Conservation (phyloP, 129 eudicot species). For the Logfia minima region DNA sequence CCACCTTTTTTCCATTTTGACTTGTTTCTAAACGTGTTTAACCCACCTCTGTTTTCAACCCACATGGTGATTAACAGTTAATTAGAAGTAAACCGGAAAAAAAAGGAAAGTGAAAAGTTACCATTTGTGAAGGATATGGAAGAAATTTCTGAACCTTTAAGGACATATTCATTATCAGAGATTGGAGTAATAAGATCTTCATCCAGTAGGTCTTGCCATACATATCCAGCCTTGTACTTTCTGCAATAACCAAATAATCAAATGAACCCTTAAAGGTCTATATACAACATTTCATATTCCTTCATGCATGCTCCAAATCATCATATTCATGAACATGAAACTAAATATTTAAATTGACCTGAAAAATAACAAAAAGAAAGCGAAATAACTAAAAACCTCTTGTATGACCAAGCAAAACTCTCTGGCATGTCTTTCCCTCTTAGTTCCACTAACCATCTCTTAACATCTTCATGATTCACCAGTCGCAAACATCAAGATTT, state of each 20-base stretch:
- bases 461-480: slow-evolving; percentile 38
- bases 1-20: not conserved
- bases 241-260: slow-evolving; percentile 31
- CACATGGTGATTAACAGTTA: not conserved
- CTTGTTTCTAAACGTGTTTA: not conserved
- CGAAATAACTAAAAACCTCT: slow-evolving; percentile 44
- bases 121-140: slow-evolving; percentile 30
- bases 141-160: slow-evolving; percentile 64
- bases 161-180: slow-evolving; percentile 67
- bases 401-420: slow-evolving; percentile 77
- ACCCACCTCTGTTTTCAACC: not conserved
- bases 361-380: not conserved
- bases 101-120: slow-evolving; percentile 6
- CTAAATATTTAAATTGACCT: not conserved
- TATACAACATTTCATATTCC: not conserved
- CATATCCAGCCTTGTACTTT: slow-evolving; percentile 60
- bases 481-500: not conserved
- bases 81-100: not conserved
- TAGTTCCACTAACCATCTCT: slow-evolving; percentile 75
- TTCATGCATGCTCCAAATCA: slow-evolving; percentile 4
- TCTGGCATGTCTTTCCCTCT: slow-evolving; percentile 86
- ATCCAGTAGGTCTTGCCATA: slow-evolving; percentile 69
- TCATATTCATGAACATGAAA: not conserved
- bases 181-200: slow-evolving; percentile 70
- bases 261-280: not conserved